Percentiles rank a stretch among this genome's conserved stretches.
These are phyloP conservation scores for Psilocybe subaeruginosa DNA, from an alignment of 768 basidiomycete genomes.

Conservation along the genomic window DNA sequence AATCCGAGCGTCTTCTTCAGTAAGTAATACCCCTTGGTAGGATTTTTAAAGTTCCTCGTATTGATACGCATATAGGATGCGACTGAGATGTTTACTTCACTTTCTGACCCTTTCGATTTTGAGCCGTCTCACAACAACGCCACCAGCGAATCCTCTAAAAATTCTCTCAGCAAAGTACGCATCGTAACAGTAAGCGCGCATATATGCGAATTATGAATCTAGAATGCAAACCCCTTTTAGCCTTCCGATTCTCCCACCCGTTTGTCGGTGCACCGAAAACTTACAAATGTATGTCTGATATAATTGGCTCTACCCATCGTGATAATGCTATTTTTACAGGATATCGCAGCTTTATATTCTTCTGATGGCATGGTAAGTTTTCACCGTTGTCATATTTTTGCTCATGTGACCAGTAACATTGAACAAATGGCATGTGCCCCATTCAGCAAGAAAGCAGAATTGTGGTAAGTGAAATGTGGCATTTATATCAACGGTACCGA, in stretches of 20 bases:
- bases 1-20: neutral
- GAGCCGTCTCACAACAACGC: neutral
- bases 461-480: neutral
- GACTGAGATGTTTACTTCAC: neutral
- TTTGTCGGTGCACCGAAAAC: neutral
- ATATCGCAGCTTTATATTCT: constrained; percentile 9
- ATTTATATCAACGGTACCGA: neutral
- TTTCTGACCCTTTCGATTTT: neutral
- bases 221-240: neutral
- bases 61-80: neutral
- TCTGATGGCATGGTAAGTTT: neutral
- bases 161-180: neutral
- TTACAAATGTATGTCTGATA: neutral
- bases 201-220: neutral
- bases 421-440: neutral
- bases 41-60: neutral
- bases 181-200: constrained; percentile 13
- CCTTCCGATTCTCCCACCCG: constrained; percentile 5
- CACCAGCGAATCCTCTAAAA: neutral
- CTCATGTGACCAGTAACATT: neutral
- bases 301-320: too few relatives aligned
- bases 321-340: neutral
- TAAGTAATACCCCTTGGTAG: neutral
- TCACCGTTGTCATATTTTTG: too few relatives aligned
- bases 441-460: neutral